Base-by-base conservation (phyloP, 352 stramenopile genomes). In the Phytophthora hibernalis region DNA sequence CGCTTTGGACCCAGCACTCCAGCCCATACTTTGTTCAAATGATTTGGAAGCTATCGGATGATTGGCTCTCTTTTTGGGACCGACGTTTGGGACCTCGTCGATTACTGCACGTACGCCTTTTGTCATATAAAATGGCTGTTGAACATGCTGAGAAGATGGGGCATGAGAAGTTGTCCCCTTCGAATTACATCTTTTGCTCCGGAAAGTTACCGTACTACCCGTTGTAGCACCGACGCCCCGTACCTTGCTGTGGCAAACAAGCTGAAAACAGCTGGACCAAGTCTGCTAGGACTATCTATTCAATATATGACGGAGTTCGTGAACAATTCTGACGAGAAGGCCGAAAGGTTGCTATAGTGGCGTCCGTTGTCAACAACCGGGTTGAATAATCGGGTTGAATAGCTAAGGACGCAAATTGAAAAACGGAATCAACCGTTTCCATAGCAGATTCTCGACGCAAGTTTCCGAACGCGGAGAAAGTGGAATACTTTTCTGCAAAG, bases 401-500 rank as follows among this genome's bases (percentile, higher is more conserved):
- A 47, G 56, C 22, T 57, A 16, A 56, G 52, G 11, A 16, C 21
- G 5, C 13, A 49, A 28, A 48, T 59, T 15, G 16, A 49, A 24
- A 16, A 7, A 5, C 13, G 51, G 53, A 40, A 43, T 11, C 42
- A 51, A 22, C 24, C 38, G 0, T 60, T 60, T 18, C 44, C 53
- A 11, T 60, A 40, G 53, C 26, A 50, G n/a, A 60, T 60, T 24
- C 38, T 40, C 9, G 38, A 52, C n/a, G 26, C 26, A 26, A 49
- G 3, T 52, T 60, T 6, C 43, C 43, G n/a, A 15, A 44, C 7
- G 38, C 57, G 6, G 26, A 12, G 3, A 18, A 63, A 3, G 24
- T 65, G 22, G 2, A 58, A 50, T n/a, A 13, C 16, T 12, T 65
- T 65, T 37, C 30, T 65, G n/a, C 40, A 20, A 16, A 37, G 64